Percentiles rank a stretch among this genome's conserved stretches.
Conservation (phyloP, 768 basidiomycete genomes). For the Porphyrellus cyaneotinctus region DNA sequence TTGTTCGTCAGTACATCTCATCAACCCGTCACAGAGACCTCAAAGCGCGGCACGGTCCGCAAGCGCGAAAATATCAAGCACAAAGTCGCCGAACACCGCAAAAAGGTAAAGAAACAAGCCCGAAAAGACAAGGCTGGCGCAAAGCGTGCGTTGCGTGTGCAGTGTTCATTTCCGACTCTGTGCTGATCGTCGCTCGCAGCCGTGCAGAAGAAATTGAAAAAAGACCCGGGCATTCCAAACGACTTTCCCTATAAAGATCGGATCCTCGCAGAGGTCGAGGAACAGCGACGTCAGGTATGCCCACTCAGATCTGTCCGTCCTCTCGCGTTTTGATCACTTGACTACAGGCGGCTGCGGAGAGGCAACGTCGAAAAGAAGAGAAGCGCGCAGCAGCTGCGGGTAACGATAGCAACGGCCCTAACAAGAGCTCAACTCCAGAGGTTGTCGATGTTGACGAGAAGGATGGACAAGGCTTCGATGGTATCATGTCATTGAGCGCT, state of each 20-base stretch:
- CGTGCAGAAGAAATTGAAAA: conserved; percentile 46
- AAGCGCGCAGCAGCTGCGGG: conserved; percentile 44
- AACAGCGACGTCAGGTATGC: conserved; percentile 66
- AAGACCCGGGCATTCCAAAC: conserved; percentile 92
- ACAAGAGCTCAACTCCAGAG: conserved; percentile 24
- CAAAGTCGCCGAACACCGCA: conserved; percentile 71
- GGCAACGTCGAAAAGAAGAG: conserved; percentile 59
- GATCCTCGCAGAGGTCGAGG: conserved; percentile 85
- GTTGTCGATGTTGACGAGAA: conserved; percentile 29
- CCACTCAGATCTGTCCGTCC: background rate
- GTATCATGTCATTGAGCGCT: conserved; percentile 27
- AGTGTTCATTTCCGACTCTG: background rate
- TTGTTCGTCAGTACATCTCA: background rate
- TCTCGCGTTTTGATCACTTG: background rate
- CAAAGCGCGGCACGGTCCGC: conserved; percentile 70
- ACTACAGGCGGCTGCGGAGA: conserved; percentile 71
- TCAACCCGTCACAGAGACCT: conserved; percentile 59
- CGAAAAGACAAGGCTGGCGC: conserved; percentile 76
- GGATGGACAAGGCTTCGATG: conserved; percentile 36
- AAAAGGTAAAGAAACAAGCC: conserved; percentile 68
- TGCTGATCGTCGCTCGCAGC: conserved; percentile 7
- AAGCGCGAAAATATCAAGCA: conserved; percentile 69
- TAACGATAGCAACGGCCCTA: conserved; percentile 27
- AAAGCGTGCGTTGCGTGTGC: conserved; percentile 57
- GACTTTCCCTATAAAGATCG: conserved; percentile 93